Evolutionary conservation across 495 filamentous ascomycete species (phyloP), one percentile per base, ranked within the genome.

Genomic region (Tetracladium marchalianum): DNA sequence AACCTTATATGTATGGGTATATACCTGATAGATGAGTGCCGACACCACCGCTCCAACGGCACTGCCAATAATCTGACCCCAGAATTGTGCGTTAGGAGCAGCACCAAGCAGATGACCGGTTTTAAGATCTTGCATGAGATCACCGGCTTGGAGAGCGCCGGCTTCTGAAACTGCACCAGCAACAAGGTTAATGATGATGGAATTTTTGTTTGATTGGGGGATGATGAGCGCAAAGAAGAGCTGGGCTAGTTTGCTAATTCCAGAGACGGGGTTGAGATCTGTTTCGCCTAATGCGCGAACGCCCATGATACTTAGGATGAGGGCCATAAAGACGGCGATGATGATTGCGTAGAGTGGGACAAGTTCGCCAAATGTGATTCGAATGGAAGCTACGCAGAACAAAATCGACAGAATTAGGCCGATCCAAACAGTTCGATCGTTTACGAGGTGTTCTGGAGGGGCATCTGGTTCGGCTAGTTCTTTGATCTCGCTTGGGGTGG

Each of bases 91-190:
- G 44, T 84, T 90, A 11, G 93, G 92, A 10, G 87, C 78, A 8
- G 92, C 92, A 11, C 89, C 88, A 3, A 99, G 73, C 0, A 99
- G 68, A 63, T 99, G 88, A 4, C 92, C 92, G 0, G 92, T 95
- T 63, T 99, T 99, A 31, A 99, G 76, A 59, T 99, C 92, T 56
- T 99, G 92, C 85, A 99, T 89, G 59, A 99, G 80, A 60, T 99
- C 92, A 11, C 92, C 92, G 3, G 92, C 93, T 67, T 99, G 93
- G 31, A 95, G 70, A 6, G 92, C 92, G 17, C 90, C 92, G 41
- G 87, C 82, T 58, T 87, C 80, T 33, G 79, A 78, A 27, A 97
- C 85, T 0, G 90, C 93, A n/a, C 92, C 92, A 0, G 88, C 92
- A 9, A 99, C 76, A 10, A 97, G 75, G 50, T 99, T 99, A 50